Conservation (phyloP, 2,329 filamentous ascomycete species). For the Calonectria ilicicola region DNA sequence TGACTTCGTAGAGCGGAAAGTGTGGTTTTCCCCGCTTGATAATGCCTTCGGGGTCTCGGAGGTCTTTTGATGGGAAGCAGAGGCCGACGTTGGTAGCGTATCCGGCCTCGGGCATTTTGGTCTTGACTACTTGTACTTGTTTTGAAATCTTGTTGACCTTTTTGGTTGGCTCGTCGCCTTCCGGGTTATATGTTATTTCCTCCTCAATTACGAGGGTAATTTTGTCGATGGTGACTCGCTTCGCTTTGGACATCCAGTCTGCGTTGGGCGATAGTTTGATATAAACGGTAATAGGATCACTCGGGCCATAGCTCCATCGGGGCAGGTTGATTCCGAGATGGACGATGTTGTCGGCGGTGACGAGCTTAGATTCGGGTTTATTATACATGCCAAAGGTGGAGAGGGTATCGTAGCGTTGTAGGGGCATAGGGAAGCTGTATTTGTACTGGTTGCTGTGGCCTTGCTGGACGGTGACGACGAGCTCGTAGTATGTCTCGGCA, state of each 20-base stretch:
- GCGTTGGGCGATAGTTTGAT: constrained; percentile 93
- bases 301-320: constrained; percentile 94
- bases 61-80: constrained; percentile 89
- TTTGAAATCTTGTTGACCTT: constrained; percentile 90
- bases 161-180: constrained; percentile 93
- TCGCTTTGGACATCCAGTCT: constrained; percentile 91
- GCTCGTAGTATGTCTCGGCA: constrained; percentile 97
- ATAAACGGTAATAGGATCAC: constrained; percentile 95
- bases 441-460: constrained; percentile 88
- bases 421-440: constrained; percentile 89
- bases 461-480: constrained; percentile 96
- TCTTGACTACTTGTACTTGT: constrained; percentile 82
- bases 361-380: constrained; percentile 87
- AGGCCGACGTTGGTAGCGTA: constrained; percentile 94
- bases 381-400: constrained; percentile 99
- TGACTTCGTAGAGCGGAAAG: constrained; percentile 90
- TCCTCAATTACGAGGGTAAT: constrained; percentile 96
- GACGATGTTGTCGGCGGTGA: constrained; percentile 89
- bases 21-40: constrained; percentile 85
- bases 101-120: constrained; percentile 89
- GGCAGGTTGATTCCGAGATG: constrained; percentile 92
- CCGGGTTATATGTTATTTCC: constrained; percentile 98
- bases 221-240: constrained; percentile 91
- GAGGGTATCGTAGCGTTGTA: constrained; percentile 94
- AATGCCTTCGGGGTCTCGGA: constrained; percentile 88